A percentile compares a stretch with the other conserved stretches of the same genome.
phyloP scores from a whole-genome alignment of 352 stramenopile species.

The Globisporangium barbulae region DNA sequence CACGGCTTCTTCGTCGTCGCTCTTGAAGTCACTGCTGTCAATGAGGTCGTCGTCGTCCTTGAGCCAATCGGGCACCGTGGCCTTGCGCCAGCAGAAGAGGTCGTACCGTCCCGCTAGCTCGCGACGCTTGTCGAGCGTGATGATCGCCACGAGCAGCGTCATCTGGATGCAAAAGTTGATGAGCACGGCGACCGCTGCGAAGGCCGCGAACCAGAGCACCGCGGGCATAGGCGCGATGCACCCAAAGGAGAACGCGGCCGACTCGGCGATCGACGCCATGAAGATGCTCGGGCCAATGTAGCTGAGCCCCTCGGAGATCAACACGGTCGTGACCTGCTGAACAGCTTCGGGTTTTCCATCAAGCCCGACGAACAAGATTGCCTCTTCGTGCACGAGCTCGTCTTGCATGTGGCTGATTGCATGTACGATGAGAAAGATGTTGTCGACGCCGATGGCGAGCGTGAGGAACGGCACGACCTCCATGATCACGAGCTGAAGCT shows the following conservation, averaged over 20 bases:
- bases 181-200: conserved; percentile 37
- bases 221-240: conserved; percentile 64
- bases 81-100: conserved; percentile 41
- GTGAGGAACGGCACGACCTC: conserved; percentile 61
- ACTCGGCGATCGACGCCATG: conserved; percentile 42
- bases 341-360: conserved; percentile 44
- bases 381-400: conserved; percentile 40
- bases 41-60: conserved; percentile 4
- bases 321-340: conserved; percentile 44
- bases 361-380: conserved; percentile 43
- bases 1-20: conserved; percentile 6
- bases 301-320: conserved; percentile 41
- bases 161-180: conserved; percentile 63
- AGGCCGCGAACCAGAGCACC: conserved; percentile 60
- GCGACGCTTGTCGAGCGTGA: conserved; percentile 67
- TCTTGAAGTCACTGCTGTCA: background rate
- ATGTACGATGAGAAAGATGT: conserved; percentile 69
- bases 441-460: conserved; percentile 65
- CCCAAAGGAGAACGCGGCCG: conserved; percentile 45
- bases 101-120: conserved; percentile 59
- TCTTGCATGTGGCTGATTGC: conserved; percentile 47
- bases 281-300: conserved; percentile 65
- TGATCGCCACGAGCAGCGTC: conserved; percentile 59
- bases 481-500: conserved; percentile 70
- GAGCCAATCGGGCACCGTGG: conserved; percentile 14